Base-by-base conservation (phyloP, 1,284 basidiomycete genomes). In the Moesziomyces parantarcticus region DNA sequence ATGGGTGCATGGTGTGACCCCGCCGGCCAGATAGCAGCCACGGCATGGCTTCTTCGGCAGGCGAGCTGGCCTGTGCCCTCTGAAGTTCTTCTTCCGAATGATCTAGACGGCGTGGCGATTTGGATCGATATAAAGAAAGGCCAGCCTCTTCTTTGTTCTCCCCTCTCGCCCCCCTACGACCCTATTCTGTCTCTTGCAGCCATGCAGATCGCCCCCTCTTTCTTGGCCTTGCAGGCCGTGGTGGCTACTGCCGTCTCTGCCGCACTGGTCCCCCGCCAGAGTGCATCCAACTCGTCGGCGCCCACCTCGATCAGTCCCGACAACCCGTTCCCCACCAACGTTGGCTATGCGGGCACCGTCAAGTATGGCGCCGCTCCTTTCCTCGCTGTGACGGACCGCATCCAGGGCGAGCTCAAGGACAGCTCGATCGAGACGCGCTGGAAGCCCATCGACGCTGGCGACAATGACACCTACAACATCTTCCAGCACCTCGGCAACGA, bases 311-410 rank as follows among this genome's bases (percentile, higher is more conserved):
- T 52, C 61, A 66, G 56, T 25, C 55, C 69, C 5, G 36, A 44
- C n/a, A 44, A 49, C 21, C 57, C 70, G 0, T 82, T 76, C 62
- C 79, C 80, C 25, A 82, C 80, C 48, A 71, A 78, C 54, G 75
- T 82, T 29, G 79, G 80, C n/a, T 76, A 72, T 52, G 43, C 61
- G 3, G 79, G 80, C 45, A 64, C 50, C 18, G 25, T 43, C 50
- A 66, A 64, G 46, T 21, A 50, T n/a, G 78, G 75, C 29, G 34
- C 50, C 1, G n/a, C 71, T 4, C 80, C 80, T 22, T 80, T 81
- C 61, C 66, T 80, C 20, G 79, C 74, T 5, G 64, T 77, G 40
- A 55, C 48, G 26, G 77, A 81, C 55, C 56, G 55, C 14, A 50
- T 78, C 32, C 66, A 69, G 10, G 66, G 68, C 3, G 29, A 76